Percentiles rank a stretch among this genome's conserved stretches.
Conservation (phyloP, 2,329 filamentous ascomycete genomes). For the Calonectria fujianensis region DNA sequence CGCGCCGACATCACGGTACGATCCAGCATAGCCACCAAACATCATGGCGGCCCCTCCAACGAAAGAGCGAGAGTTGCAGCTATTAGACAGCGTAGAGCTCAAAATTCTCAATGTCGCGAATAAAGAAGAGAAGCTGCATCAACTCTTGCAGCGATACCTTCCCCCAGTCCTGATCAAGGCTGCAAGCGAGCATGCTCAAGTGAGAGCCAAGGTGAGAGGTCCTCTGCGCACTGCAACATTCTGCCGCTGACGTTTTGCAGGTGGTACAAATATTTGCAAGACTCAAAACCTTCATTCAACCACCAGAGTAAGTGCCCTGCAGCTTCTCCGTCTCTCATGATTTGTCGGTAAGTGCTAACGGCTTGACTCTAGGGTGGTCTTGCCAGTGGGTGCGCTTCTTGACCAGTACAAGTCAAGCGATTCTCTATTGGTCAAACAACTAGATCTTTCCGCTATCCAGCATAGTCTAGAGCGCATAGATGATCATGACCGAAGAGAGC, state of each 20-base stretch:
- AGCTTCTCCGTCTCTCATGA: not conserved
- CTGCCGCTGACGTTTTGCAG: constrained; percentile 54
- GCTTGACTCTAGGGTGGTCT: constrained; percentile 72
- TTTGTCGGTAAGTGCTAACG: constrained; percentile 35
- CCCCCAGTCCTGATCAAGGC: constrained; percentile 90
- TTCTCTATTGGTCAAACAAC: constrained; percentile 86
- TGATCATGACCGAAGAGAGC: constrained; percentile 77
- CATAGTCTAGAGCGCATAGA: constrained; percentile 79
- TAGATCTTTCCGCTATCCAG: constrained; percentile 92
- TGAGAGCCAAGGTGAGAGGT: constrained; percentile 82
- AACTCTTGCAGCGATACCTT: constrained; percentile 86
- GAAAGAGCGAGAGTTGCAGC: constrained; percentile 84
- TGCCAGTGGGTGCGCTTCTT: constrained; percentile 89
- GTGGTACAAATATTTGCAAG: constrained; percentile 71
- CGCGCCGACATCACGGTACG: constrained; percentile 23
- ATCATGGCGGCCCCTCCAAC: constrained; percentile 62
- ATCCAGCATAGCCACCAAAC: constrained; percentile 21
- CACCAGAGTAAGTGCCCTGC: constrained; percentile 65
- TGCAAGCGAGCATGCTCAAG: constrained; percentile 84
- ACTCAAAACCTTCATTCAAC: constrained; percentile 73
- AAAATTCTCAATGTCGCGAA: constrained; percentile 86
- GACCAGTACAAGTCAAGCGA: constrained; percentile 90
- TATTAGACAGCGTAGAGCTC: constrained; percentile 91
- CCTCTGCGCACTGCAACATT: not conserved
- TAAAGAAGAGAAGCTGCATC: constrained; percentile 87